phyloP scores from a whole-genome alignment of 352 stramenopile genomes.

The Blastocystis sp. region DNA sequence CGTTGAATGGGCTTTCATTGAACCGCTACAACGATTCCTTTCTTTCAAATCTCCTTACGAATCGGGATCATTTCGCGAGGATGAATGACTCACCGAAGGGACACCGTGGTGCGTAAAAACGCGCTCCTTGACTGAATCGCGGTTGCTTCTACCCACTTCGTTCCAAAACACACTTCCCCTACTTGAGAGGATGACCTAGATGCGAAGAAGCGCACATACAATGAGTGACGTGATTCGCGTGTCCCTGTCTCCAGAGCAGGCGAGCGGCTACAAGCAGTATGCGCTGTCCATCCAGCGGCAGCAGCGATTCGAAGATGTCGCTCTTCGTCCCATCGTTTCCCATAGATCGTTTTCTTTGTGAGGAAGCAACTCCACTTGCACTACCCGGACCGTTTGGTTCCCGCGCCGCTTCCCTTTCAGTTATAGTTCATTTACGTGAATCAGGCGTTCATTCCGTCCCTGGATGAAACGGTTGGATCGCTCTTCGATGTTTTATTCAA shows the following conservation, averaged over 20 bases:
- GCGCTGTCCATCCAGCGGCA: neutral
- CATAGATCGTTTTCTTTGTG: neutral
- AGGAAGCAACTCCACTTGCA: neutral
- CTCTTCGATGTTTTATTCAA: neutral
- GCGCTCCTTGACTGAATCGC: too few species aligned
- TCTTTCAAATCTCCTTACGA: too few species aligned
- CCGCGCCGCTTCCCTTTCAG: neutral
- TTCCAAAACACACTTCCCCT: too few species aligned
- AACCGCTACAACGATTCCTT: too few species aligned
- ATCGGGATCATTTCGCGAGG: too few species aligned
- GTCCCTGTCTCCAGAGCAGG: neutral
- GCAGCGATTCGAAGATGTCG: neutral
- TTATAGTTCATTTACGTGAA: neutral
- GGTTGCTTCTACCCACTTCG: too few species aligned
- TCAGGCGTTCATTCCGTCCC: neutral
- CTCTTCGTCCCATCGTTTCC: neutral
- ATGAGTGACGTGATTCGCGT: neutral
- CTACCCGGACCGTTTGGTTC: neutral
- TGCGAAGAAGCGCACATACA: neutral
- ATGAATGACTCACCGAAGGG: too few species aligned
- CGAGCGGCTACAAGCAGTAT: neutral
- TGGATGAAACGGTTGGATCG: neutral
- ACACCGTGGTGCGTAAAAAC: too few species aligned
- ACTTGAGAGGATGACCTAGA: too few species aligned
- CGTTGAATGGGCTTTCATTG: too few species aligned